Evolutionary conservation across 1,284 basidiomycete species (phyloP).

Genomic region (Cystobasidium pallidum): DNA sequence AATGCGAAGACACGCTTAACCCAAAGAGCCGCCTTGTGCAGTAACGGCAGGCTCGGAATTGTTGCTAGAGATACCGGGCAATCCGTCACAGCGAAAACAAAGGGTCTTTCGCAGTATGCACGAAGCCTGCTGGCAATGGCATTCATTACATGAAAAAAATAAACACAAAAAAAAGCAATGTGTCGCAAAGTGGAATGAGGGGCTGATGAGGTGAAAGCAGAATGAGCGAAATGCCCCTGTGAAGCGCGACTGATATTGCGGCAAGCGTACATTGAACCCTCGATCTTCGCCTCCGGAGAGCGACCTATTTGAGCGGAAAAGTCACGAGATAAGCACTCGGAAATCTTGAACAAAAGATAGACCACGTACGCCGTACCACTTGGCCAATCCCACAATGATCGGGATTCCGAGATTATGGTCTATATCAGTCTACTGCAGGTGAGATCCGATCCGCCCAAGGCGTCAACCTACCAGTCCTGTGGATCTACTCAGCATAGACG

Average conservation of each 20-base stretch:
- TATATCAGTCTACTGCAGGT: not conserved
- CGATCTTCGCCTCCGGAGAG: slow-evolving; percentile 36
- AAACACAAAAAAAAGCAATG: not conserved
- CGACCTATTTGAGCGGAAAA: not conserved
- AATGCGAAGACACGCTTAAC: no score
- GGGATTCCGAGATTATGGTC: not conserved
- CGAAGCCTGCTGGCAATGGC: no score
- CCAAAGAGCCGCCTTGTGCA: no score
- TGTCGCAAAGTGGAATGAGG: slow-evolving; percentile 20
- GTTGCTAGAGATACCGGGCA: no score
- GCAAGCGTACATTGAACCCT: slow-evolving; percentile 23
- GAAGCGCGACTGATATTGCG: not conserved
- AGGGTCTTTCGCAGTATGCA: no score
- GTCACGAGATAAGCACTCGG: not conserved
- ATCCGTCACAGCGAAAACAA: no score
- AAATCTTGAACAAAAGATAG: slow-evolving; percentile 11
- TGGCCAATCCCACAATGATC: slow-evolving; percentile 26
- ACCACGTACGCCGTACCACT: slow-evolving; percentile 31
- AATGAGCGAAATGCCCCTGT: not conserved
- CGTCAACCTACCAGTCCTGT: no score
- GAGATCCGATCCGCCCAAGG: not conserved
- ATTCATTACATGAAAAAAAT: no score
- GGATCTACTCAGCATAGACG: no score
- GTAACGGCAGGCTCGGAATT: no score
- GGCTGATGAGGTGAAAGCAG: not conserved